Evolutionary conservation across 1,284 basidiomycete species (phyloP).

Genomic region (Trametes pubescens): DNA sequence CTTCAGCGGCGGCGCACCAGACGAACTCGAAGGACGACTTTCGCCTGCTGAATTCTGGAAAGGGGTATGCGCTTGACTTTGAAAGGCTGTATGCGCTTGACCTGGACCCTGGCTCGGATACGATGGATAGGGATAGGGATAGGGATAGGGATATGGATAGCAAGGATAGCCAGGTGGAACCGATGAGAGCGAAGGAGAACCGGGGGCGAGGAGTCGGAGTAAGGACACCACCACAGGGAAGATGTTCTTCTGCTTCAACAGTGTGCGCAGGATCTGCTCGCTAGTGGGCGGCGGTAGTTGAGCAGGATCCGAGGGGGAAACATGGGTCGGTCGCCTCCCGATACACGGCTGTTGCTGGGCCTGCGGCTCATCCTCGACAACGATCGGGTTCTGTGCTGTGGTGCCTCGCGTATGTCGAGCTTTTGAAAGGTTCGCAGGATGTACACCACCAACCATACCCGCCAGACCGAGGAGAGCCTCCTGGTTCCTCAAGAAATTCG

Average conservation of each 20-base stretch:
- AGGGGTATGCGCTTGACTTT: not conserved
- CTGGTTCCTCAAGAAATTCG: constrained; percentile 77
- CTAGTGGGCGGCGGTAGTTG: constrained; percentile 56
- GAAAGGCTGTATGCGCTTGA: too few species aligned
- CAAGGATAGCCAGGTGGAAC: constrained; percentile 23
- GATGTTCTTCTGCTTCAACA: constrained; percentile 70
- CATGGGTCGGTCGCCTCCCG: constrained; percentile 27
- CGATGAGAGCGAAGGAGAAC: constrained; percentile 27
- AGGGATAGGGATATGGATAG: constrained; percentile 18
- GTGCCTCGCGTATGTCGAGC: constrained; percentile 55
- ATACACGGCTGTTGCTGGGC: constrained; percentile 24
- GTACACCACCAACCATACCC: constrained; percentile 70
- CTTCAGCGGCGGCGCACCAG: constrained; percentile 51
- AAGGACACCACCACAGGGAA: constrained; percentile 70
- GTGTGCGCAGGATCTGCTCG: constrained; percentile 64
- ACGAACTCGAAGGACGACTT: constrained; percentile 7
- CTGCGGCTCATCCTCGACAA: constrained; percentile 63
- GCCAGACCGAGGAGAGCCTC: constrained; percentile 73
- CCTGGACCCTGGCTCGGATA: not conserved
- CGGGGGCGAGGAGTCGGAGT: constrained; percentile 51
- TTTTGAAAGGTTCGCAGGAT: constrained; percentile 58
- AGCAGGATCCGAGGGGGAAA: constrained; percentile 42
- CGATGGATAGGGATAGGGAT: not conserved
- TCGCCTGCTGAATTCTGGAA: constrained; percentile 6
- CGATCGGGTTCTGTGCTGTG: constrained; percentile 68